Conservation (phyloP, 192 early-diverging fungal genomes). For the Podila horticola region DNA sequence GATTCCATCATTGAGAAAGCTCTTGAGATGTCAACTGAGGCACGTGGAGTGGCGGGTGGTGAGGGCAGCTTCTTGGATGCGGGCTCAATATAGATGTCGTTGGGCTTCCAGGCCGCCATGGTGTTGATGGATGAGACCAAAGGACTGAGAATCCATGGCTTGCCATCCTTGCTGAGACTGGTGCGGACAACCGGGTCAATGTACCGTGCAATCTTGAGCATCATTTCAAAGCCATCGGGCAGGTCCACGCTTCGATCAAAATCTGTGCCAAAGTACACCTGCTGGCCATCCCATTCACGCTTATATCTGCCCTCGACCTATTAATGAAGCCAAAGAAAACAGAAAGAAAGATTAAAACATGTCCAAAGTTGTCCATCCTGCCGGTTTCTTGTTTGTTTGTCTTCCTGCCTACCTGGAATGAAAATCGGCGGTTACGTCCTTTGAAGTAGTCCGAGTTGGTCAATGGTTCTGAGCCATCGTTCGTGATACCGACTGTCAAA, state of each 20-base stretch:
- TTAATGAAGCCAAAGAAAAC: background rate
- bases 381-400: background rate
- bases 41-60: conserved; percentile 36
- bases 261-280: conserved; percentile 52
- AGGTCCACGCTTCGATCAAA: conserved; percentile 42
- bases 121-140: conserved; percentile 51
- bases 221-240: conserved; percentile 34
- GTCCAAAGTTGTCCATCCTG: background rate
- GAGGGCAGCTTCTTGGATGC: conserved; percentile 21
- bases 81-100: conserved; percentile 5
- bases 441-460: conserved; percentile 48
- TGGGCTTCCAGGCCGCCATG: conserved; percentile 40
- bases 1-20: conserved; percentile 29
- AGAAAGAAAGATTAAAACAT: background rate
- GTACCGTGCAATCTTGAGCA: conserved; percentile 41
- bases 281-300: conserved; percentile 34
- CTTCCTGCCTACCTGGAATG: conserved; percentile 36
- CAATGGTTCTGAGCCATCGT: conserved; percentile 45
- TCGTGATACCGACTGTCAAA: conserved; percentile 42
- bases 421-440: conserved; percentile 48
- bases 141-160: conserved; percentile 49
- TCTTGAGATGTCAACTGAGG: conserved; percentile 38
- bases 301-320: conserved; percentile 47
- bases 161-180: conserved; percentile 21
- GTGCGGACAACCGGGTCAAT: conserved; percentile 50